These are phyloP conservation scores for Penicillium vulpinum DNA, from an alignment of 2,329 filamentous ascomycete genomes.

Conservation along the genomic window DNA sequence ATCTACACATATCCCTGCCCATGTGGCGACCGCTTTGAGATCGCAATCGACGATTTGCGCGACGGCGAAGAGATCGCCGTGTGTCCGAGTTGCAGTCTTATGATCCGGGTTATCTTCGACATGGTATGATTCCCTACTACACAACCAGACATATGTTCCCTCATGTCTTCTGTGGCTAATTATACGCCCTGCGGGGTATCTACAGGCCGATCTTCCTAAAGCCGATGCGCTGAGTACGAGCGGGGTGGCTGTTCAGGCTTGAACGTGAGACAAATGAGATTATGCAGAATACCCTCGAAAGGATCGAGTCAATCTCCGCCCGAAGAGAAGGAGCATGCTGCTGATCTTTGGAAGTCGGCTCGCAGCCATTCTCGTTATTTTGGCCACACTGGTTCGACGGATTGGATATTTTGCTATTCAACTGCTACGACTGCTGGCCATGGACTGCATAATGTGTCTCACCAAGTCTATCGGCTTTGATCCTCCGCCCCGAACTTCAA, in stretches of 20 bases:
- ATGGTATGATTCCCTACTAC: constrained; percentile 54
- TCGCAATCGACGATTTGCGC: constrained; percentile 75
- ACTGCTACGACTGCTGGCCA: neutral
- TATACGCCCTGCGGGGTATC: constrained; percentile 5
- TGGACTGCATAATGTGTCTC: neutral
- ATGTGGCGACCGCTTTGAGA: constrained; percentile 96
- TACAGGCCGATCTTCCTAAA: constrained; percentile 55
- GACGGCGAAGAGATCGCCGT: constrained; percentile 95
- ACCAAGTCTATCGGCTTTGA: neutral
- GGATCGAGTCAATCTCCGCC: neutral
- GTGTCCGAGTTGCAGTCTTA: constrained; percentile 94
- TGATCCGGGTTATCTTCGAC: constrained; percentile 95
- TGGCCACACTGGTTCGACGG: neutral
- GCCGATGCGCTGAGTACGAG: constrained; percentile 30
- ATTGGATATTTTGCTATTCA: neutral
- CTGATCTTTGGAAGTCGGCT: neutral
- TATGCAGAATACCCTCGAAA: neutral
- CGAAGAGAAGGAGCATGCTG: neutral
- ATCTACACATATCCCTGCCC: constrained; percentile 97
- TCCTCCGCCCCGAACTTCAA: neutral
- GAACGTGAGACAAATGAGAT: neutral
- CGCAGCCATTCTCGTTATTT: neutral
- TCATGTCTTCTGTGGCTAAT: constrained; percentile 3
- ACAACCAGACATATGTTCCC: neutral
- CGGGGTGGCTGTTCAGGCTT: constrained; percentile 1